Base-by-base conservation (phyloP, 371 early-diverging fungal species). In the Thermomucor indicae-seudaticae region DNA sequence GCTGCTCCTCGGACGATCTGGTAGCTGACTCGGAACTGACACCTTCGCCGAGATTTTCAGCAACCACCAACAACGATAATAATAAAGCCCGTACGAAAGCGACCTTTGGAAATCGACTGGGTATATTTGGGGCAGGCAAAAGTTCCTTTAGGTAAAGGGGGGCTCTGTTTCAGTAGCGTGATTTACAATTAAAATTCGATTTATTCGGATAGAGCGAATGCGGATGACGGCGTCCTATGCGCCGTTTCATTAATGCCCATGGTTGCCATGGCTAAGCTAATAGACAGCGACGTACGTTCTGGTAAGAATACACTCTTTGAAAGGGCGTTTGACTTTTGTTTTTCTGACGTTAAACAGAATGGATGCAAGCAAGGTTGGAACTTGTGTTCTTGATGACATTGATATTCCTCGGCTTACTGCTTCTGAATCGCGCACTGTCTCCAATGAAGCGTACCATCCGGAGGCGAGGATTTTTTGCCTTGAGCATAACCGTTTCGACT, bases 221-320 rank as follows among this genome's bases (percentile, higher is more conserved):
- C 73, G 12, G 77, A 76, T 50, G 73, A 70, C 55, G 77, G 77
- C 1, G 41, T 67, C 29, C 41, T 70, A 12, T 76, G 72, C 32
- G 73, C 73, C 38, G 60, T 60, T 1, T 41, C 69, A 17, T 19
- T 76, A 7, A 24, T 71, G 22, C 73, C 73, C 2, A 72, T 76
- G 58, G 71, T 70, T 6, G 65, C 66, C 11, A 51, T 61, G 3
- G 58, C 73, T 7, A 70, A 76, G 48, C 16, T 24, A 22, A 47
- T 28, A 10, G 46, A 47, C 12, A 42, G 39, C 19, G 64, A 65
- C 44, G 17, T 32, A 22, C 49, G 47, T 43, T 42, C 57, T 27
- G 59, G 64, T 56, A 66, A 55, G 19, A 25, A 39, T 19, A 48
- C 17, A 37, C 32, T 22, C 11, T 19, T 38, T 2, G 8, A 8